Percentiles rank a stretch among this genome's conserved stretches.
phyloP scores from a whole-genome alignment of 1,284 basidiomycete species.

The Flammula alnicola region DNA sequence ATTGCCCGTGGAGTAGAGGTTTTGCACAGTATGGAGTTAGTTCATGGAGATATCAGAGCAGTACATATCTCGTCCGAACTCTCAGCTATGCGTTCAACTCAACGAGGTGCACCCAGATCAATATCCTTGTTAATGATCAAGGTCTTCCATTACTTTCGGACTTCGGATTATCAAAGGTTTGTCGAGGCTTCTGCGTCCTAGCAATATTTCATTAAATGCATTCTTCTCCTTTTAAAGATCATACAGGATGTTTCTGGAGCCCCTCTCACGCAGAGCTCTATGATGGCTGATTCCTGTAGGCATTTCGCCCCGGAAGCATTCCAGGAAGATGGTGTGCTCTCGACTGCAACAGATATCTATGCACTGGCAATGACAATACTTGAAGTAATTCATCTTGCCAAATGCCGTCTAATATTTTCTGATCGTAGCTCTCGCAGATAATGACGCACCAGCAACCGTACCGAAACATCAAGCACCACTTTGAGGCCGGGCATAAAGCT shows the following conservation, averaged over 20 bases:
- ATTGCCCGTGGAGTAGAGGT: constrained; percentile 52
- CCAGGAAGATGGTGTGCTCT: constrained; percentile 50
- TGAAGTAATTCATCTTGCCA: constrained; percentile 41
- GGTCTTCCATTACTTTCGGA: constrained; percentile 59
- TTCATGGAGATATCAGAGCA: constrained; percentile 59
- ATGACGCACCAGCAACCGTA: constrained; percentile 57
- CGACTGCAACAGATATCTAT: constrained; percentile 54
- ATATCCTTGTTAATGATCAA: constrained; percentile 51
- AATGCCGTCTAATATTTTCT: not conserved
- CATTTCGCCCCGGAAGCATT: constrained; percentile 65
- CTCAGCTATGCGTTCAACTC: not conserved
- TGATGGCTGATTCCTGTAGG: constrained; percentile 49
- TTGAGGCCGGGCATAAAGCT: constrained; percentile 52
- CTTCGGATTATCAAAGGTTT: constrained; percentile 59
- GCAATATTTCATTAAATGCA: too few species aligned
- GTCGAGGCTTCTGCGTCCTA: constrained; percentile 4
- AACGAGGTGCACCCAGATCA: constrained; percentile 41
- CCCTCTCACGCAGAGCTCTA: constrained; percentile 57
- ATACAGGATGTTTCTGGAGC: constrained; percentile 58
- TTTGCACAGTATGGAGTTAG: constrained; percentile 53
- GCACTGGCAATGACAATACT: constrained; percentile 59
- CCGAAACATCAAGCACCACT: constrained; percentile 48
- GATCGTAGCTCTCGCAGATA: constrained; percentile 36
- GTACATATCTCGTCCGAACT: constrained; percentile 35
- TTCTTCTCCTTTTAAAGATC: too few species aligned